Base-by-base conservation (phyloP, 2,329 filamentous ascomycete genomes). In the Furcasterigmium furcatum region DNA sequence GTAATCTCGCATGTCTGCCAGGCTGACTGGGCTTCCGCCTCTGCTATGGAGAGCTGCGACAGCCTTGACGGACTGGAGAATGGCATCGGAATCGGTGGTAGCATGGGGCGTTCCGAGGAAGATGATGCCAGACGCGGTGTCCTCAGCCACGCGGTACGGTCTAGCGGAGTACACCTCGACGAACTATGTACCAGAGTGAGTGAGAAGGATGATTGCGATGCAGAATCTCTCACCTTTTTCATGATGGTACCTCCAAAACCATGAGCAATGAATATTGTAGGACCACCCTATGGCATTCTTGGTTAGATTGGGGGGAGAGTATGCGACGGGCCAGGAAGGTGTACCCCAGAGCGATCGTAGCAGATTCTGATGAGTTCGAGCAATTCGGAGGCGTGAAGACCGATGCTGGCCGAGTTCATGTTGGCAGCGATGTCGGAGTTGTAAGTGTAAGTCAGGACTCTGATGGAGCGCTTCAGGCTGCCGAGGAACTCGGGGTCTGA, bases 41-140 rank as follows among this genome's bases (percentile, higher is more conserved):
- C 27, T 20, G 2, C 44, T 35, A n/a, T 44, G 42, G 1, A 50
- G 30, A 9, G 51, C 41, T 2, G 48, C 46, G 2, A 49, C 53
- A 3, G 46, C 50, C 10, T 46, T 52, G 16, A 58, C 50, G 10
- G 54, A 46, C 9, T 46, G 48, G 2, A 57, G 42, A 8, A 58
- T 35, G 9, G 48, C 53, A 5, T 54, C 52, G 0, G 55, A 55
- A 29, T 55, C 50, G 14, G 38, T 52, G 16, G 46, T 43, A 9
- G 48, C 44, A 44, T 58, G 56, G 7, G 56, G 50, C 3, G 56
- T 58, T 18, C 54, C 56, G 10, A 58, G 21, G 39, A 57, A 58
- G 10, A 57, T 46, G 6, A 58, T 36, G 5, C 54, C 53, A 2
- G 38, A 38, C 9, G 48, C 27, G 8, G 48, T 47, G 9, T 49